These are phyloP conservation scores for Phlebiopsis gigantea DNA, from an alignment of 768 basidiomycete genomes.

Conservation along the genomic window DNA sequence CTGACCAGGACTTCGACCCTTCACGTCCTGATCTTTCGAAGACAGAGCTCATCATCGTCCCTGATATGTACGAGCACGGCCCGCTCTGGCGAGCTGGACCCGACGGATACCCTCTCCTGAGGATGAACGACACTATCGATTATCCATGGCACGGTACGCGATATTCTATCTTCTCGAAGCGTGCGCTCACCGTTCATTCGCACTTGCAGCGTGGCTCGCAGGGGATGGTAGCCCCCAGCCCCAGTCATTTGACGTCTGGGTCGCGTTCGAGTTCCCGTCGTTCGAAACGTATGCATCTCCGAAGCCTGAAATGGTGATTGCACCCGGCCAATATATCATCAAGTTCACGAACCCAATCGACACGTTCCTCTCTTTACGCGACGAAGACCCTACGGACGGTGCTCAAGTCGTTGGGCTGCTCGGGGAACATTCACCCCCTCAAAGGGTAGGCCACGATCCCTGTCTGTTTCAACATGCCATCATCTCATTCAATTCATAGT, in stretches of 20 bases:
- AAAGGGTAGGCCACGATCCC: not conserved
- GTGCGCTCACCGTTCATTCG: not conserved
- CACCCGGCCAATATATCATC: not conserved
- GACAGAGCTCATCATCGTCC: slow-evolving; percentile 10
- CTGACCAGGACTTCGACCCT: slow-evolving; percentile 6
- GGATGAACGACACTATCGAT: slow-evolving; percentile 10
- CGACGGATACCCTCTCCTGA: slow-evolving; percentile 3
- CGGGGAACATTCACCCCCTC: not conserved
- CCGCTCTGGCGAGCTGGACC: slow-evolving; percentile 6
- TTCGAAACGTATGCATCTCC: slow-evolving; percentile 6
- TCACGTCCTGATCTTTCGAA: not conserved
- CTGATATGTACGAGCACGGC: slow-evolving; percentile 11
- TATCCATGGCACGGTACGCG: slow-evolving; percentile 11
- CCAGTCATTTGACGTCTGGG: slow-evolving; percentile 11
- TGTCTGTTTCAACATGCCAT: not conserved
- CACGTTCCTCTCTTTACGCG: not conserved
- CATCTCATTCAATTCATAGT: not conserved
- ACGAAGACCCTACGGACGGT: slow-evolving; percentile 4
- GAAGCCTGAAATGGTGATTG: not conserved
- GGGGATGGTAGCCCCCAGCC: slow-evolving; percentile 4
- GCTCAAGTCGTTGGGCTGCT: not conserved
- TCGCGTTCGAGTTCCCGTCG: slow-evolving; percentile 10
- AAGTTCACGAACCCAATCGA: not conserved
- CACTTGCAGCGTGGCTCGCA: slow-evolving; percentile 4
- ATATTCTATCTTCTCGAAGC: not conserved